phyloP scores from a whole-genome alignment of 768 basidiomycete genomes.

The Tricholoma saponaceum region DNA sequence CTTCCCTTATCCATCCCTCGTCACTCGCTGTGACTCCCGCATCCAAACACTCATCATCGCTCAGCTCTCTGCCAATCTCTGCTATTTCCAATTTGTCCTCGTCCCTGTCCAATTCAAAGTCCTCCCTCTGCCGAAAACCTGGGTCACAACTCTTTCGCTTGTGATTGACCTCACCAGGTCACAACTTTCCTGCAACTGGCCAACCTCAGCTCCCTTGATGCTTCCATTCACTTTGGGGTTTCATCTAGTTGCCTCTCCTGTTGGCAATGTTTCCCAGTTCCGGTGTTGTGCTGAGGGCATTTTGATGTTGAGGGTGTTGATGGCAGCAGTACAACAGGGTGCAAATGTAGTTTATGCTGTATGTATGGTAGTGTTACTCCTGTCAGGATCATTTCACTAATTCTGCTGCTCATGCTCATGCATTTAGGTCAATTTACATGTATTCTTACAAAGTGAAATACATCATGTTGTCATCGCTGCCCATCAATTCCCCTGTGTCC shows the following conservation, averaged over 20 bases:
- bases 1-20: too few relatives aligned
- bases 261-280: not conserved
- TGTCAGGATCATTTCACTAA: not conserved
- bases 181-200: not conserved
- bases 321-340: not conserved
- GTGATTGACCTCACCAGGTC: not conserved
- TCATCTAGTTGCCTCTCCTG: not conserved
- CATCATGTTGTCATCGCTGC: not conserved
- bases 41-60: too few relatives aligned
- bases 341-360: not conserved
- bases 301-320: not conserved
- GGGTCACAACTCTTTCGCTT: not conserved
- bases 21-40: too few relatives aligned
- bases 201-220: not conserved
- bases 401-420: not conserved
- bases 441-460: not conserved
- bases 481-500: not conserved
- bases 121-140: not conserved
- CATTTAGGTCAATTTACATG: not conserved
- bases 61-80: not conserved
- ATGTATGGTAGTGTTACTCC: not conserved
- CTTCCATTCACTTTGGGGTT: not conserved
- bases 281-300: not conserved
- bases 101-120: not conserved
- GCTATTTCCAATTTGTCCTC: not conserved